Evolutionary conservation across 2,329 filamentous ascomycete species (phyloP).

Genomic region (Beauveria varroae): DNA sequence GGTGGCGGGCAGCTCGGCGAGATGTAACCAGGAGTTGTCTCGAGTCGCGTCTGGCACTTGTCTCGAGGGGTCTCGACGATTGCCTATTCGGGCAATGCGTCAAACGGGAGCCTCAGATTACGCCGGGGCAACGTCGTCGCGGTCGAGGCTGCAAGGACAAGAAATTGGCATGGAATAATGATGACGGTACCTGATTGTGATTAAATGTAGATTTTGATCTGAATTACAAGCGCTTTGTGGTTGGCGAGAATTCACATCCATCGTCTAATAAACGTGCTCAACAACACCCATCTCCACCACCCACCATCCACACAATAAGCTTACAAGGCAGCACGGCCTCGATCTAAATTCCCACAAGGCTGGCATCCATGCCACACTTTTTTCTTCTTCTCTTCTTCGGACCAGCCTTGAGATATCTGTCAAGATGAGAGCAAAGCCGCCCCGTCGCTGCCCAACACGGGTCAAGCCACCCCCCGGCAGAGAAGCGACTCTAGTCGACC

Average conservation of each 20-base stretch:
- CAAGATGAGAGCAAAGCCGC: neutral
- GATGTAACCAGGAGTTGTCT: conserved; percentile 29
- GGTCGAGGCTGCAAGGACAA: neutral
- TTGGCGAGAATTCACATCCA: neutral
- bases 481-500: neutral
- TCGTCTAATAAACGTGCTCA: neutral
- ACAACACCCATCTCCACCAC: neutral
- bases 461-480: neutral
- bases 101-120: conserved; percentile 8
- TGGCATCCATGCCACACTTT: neutral
- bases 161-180: no score
- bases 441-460: neutral
- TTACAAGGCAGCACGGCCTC: neutral
- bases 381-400: neutral
- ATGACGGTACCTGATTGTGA: neutral
- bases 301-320: conserved; percentile 2
- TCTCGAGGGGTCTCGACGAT: conserved; percentile 14
- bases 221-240: neutral
- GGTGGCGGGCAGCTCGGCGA: neutral
- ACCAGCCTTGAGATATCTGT: neutral
- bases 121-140: neutral
- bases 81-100: conserved; percentile 13
- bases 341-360: conserved; percentile 3
- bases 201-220: neutral
- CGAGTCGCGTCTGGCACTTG: conserved; percentile 23